A percentile compares a stretch with the other conserved stretches of the same genome.
Conservation (phyloP, 1,284 basidiomycete genomes). For the Cutaneotrichosporon sp. region DNA sequence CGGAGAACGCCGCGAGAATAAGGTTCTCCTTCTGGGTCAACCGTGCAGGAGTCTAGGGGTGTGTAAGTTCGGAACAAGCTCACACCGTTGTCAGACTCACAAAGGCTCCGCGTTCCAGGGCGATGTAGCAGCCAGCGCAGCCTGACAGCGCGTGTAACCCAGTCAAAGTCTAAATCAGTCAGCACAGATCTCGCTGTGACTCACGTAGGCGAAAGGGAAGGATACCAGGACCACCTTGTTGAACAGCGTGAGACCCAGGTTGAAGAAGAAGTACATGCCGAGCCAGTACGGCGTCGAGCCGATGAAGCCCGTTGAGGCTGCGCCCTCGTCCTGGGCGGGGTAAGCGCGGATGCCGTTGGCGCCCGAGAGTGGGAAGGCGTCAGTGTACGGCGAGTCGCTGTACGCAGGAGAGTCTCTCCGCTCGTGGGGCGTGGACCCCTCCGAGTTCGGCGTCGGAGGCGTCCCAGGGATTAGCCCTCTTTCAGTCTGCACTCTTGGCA, state of each 20-base stretch:
- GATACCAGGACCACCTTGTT: conserved; percentile 86
- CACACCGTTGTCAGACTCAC: conserved; percentile 44
- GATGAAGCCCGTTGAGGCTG: conserved; percentile 21
- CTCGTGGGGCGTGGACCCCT: neutral
- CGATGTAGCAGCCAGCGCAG: conserved; percentile 71
- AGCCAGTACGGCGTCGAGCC: conserved; percentile 63
- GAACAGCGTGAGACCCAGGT: conserved; percentile 84
- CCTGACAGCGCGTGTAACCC: conserved; percentile 83
- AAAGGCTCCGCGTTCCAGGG: conserved; percentile 65
- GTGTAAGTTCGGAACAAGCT: conserved; percentile 2
- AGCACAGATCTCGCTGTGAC: conserved; percentile 20
- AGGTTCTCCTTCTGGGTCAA: conserved; percentile 63
- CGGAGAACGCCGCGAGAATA: conserved; percentile 74
- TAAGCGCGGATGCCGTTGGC: neutral
- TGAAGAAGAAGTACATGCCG: conserved; percentile 79
- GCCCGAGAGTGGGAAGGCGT: neutral
- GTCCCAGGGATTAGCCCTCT: conserved; percentile 7
- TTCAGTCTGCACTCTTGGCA: neutral
- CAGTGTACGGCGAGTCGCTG: conserved; percentile 12
- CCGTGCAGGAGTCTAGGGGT: conserved; percentile 58
- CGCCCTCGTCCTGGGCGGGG: neutral
- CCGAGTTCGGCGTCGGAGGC: neutral
- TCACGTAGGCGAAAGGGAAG: conserved; percentile 85
- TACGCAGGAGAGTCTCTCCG: conserved; percentile 15
- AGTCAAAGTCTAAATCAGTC: conserved; percentile 64